Percentiles rank a stretch among this genome's conserved stretches.
These are phyloP conservation scores for Claviceps monticola DNA, from an alignment of 2,329 filamentous ascomycete species.

Conservation along the genomic window DNA sequence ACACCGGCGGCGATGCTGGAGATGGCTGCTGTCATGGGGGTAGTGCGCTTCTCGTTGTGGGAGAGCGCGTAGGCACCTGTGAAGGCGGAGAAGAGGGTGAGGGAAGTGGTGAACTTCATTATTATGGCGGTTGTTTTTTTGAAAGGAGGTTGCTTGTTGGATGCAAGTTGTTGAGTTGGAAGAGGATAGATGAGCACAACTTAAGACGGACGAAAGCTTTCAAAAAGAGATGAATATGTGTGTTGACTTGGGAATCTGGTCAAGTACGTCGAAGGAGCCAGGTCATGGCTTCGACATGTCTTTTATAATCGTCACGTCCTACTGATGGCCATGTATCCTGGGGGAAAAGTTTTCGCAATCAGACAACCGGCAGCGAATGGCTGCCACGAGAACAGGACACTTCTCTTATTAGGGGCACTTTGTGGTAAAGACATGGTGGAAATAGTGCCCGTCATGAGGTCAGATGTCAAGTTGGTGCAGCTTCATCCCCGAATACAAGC, in stretches of 20 bases:
- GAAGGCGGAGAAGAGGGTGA: conserved; percentile 2
- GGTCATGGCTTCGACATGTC: background rate
- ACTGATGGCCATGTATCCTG: background rate
- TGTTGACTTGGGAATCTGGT: background rate
- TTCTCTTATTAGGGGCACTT: background rate
- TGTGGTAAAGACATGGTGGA: background rate
- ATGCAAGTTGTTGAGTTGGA: background rate
- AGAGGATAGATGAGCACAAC: background rate
- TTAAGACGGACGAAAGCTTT: no score
- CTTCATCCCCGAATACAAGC: background rate
- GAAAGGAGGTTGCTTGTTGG: no score
- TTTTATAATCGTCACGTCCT: background rate
- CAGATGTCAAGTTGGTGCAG: background rate
- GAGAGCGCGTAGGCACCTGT: background rate
- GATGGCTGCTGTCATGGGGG: background rate
- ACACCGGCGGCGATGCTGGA: background rate
- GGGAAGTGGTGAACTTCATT: conserved; percentile 1
- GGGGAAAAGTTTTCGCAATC: background rate
- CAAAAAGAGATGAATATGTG: background rate
- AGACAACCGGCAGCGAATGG: background rate
- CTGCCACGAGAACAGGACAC: background rate
- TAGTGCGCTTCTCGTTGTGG: background rate
- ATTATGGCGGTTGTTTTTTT: background rate
- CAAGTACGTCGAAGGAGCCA: background rate
- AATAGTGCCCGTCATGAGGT: background rate